Evolutionary conservation across 1,284 basidiomycete genomes (phyloP).

Genomic region (Filobasidium uniguttulatum): DNA sequence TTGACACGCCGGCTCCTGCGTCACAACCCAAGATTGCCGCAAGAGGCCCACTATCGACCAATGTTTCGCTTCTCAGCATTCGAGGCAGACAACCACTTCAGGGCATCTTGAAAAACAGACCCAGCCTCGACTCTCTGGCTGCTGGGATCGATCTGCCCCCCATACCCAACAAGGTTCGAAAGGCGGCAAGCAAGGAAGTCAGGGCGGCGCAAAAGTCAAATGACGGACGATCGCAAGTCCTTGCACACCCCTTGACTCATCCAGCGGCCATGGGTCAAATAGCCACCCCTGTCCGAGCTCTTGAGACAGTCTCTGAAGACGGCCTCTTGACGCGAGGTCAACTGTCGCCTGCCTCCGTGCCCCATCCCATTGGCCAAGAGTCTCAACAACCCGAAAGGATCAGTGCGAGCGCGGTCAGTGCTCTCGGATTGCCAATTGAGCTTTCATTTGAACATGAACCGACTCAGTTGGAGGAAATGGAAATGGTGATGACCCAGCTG

Average conservation of each 20-base stretch:
- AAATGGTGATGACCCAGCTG: background rate
- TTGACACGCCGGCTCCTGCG: slow-evolving; percentile 6
- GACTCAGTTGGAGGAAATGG: background rate
- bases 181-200: background rate
- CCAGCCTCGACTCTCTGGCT: slow-evolving; percentile 2
- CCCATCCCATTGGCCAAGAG: background rate
- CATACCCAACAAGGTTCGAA: slow-evolving; percentile 8
- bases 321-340: background rate
- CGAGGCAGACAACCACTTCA: background rate
- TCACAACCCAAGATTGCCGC: background rate
- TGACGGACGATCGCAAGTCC: background rate
- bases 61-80: background rate
- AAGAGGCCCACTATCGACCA: background rate
- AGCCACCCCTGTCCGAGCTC: background rate
- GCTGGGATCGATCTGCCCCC: slow-evolving; percentile 11
- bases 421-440: background rate
- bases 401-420: background rate
- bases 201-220: background rate
- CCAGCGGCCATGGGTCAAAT: background rate
- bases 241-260: background rate
- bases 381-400: background rate
- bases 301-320: background rate
- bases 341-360: background rate
- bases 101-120: slow-evolving; percentile 11
- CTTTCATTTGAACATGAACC: background rate